Base-by-base conservation (phyloP, 805 yeast genomes). In the Saturnispora halmiae region DNA sequence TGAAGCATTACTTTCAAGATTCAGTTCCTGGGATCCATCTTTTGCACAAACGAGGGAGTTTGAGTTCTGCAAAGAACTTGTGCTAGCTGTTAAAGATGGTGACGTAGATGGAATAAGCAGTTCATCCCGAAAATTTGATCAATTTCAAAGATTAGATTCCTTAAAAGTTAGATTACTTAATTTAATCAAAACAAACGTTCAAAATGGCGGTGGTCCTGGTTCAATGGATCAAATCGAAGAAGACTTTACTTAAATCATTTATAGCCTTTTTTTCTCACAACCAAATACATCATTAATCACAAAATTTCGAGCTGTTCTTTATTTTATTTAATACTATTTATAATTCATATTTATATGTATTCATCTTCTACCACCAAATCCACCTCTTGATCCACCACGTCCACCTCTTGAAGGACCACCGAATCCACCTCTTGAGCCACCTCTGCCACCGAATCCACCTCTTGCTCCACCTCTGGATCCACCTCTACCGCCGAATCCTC, bases 91-190 rank as follows among this genome's bases (percentile, higher is more conserved):
- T 39, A 73, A 77, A 40, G 79, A 77, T 40, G 92, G 92, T 34
- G 95, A 88, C 55, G 66, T 79, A 29, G 88, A 90, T 54, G 70
- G 67, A 36, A 75, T 86, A 53, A 74, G 90, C 3, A 78, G 77
- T 49, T 74, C 76, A 49, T 79, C 88, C 16, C 82, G 71, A 55
- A 92, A 83, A 48, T 92, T 65, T 54, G 97, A 92, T 59, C 94
- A 84, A 59, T 87, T 82, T 60, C 69, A 78, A 48, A 86, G 86
- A 60, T 73, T 92, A 42, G 98, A 92, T 58, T 84, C 82, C 54
- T 82, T 95, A 81, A 86, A 84, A 66, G 84, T 95, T 10, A 77
- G 82, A 22, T 66, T 92, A 38, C 70, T 92, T 50, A 70, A 90
- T 51, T 82, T 81, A 62, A 79, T 92, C 53, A 92, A 92, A 74